Conservation (phyloP, 768 basidiomycete genomes). For the Crassisporium funariophilum region DNA sequence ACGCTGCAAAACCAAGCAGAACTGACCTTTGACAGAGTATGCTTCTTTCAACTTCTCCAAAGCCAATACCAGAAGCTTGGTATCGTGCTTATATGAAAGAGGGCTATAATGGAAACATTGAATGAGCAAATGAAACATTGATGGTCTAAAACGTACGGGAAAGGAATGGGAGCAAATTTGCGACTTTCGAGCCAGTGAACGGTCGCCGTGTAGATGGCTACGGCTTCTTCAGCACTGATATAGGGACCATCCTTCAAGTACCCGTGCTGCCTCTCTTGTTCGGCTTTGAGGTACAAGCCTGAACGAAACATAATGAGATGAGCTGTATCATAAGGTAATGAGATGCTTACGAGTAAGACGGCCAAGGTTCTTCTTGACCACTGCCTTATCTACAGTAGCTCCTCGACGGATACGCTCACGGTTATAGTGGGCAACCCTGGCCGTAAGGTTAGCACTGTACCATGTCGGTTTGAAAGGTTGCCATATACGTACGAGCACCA, state of each 20-base stretch:
- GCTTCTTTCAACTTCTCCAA: slow-evolving; percentile 99
- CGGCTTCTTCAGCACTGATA: slow-evolving; percentile 97
- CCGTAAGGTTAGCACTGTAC: no score
- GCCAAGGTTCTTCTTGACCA: slow-evolving; percentile 98
- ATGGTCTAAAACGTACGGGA: slow-evolving; percentile 67
- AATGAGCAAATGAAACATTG: background rate
- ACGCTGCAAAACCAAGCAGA: background rate
- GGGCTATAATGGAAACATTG: slow-evolving; percentile 49
- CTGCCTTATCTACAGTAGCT: slow-evolving; percentile 97
- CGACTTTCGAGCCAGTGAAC: slow-evolving; percentile 99
- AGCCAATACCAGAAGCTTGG: slow-evolving; percentile 93
- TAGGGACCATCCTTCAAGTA: slow-evolving; percentile 99
- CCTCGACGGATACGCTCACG: slow-evolving; percentile 96
- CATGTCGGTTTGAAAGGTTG: no score
- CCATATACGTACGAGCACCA: slow-evolving; percentile 87
- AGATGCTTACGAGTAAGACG: slow-evolving; percentile 81
- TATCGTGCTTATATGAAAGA: slow-evolving; percentile 98
- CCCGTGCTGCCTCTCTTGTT: slow-evolving; percentile 97
- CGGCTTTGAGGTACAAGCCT: slow-evolving; percentile 95
- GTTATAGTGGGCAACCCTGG: slow-evolving; percentile 93
- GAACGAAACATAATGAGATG: slow-evolving; percentile 6
- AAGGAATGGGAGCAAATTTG: slow-evolving; percentile 98
- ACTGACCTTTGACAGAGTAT: slow-evolving; percentile 87
- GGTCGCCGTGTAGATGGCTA: slow-evolving; percentile 97
- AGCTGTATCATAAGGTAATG: background rate